Conservation (phyloP, 2,329 filamentous ascomycete species). For the Grosmannia clavigera region DNA sequence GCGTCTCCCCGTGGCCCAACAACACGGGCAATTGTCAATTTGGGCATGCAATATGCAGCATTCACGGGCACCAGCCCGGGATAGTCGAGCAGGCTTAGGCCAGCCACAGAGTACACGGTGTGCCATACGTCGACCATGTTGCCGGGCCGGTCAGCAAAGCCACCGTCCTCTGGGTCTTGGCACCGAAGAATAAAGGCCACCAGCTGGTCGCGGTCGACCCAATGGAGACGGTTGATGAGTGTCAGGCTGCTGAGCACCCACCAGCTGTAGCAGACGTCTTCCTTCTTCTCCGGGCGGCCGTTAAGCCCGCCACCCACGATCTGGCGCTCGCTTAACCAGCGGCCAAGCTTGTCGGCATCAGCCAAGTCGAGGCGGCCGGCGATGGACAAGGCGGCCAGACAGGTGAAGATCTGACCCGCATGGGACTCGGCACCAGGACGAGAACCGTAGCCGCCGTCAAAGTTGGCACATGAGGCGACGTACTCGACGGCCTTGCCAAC, state of each 20-base stretch:
- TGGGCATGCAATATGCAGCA: conserved; percentile 77
- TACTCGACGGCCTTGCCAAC: conserved; percentile 69
- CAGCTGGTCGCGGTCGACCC: conserved; percentile 80
- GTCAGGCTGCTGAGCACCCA: conserved; percentile 90
- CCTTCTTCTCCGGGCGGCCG: conserved; percentile 85
- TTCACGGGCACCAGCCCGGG: conserved; percentile 70
- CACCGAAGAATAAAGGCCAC: conserved; percentile 72
- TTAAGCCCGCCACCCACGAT: conserved; percentile 80
- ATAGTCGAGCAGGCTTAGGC: conserved; percentile 71
- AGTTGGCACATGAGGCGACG: conserved; percentile 74
- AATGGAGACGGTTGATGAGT: conserved; percentile 79
- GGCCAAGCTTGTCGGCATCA: conserved; percentile 67
- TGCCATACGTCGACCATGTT: conserved; percentile 98
- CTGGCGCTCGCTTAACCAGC: conserved; percentile 90
- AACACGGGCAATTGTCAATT: conserved; percentile 48
- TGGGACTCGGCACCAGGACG: conserved; percentile 87
- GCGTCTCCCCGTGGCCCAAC: conserved; percentile 20
- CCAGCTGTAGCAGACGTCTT: conserved; percentile 98
- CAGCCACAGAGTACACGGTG: conserved; percentile 78
- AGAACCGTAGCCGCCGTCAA: conserved; percentile 88
- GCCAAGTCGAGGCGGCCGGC: conserved; percentile 71
- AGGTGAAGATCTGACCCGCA: conserved; percentile 91
- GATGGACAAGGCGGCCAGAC: conserved; percentile 76
- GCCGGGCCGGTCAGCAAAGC: conserved; percentile 79
- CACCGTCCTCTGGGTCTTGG: conserved; percentile 75